A percentile compares a stretch with the other conserved stretches of the same genome.
phyloP scores from a whole-genome alignment of 2,329 filamentous ascomycete species.

The Graphium sp. region DNA sequence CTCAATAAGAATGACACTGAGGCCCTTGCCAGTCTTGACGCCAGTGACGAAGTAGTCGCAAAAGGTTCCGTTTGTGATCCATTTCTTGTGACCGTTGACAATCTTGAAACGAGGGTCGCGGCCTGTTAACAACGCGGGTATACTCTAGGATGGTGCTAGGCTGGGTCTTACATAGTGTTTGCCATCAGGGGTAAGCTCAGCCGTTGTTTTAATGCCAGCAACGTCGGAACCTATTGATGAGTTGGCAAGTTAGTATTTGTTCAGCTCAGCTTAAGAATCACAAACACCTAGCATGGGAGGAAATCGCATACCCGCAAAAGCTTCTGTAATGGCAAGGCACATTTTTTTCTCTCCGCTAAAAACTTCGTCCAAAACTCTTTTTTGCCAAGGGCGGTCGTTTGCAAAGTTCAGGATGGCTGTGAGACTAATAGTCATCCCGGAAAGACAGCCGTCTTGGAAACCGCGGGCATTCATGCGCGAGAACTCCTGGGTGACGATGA shows the following conservation, averaged over 20 bases:
- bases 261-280: too few relatives aligned
- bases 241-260: too few relatives aligned
- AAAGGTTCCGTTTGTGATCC: conserved; percentile 72
- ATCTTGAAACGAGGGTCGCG: conserved; percentile 15
- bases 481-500: conserved; percentile 61
- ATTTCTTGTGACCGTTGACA: conserved; percentile 64
- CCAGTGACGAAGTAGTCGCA: conserved; percentile 72
- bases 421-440: conserved; percentile 69
- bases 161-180: conserved; percentile 45
- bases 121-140: too few relatives aligned
- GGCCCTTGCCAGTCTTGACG: conserved; percentile 62
- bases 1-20: conserved; percentile 61
- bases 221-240: conserved; percentile 42
- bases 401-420: conserved; percentile 70
- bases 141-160: conserved; percentile 13
- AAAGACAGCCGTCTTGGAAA: conserved; percentile 77
- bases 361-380: conserved; percentile 53
- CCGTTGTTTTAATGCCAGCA: conserved; percentile 62
- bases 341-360: conserved; percentile 75
- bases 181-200: conserved; percentile 58
- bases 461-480: conserved; percentile 55
- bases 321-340: conserved; percentile 75
- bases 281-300: not conserved
- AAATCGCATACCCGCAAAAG: conserved; percentile 56
- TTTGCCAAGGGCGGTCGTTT: conserved; percentile 47